phyloP scores from a whole-genome alignment of 345 rosid genomes.

The Moricandia moricandioides region DNA sequence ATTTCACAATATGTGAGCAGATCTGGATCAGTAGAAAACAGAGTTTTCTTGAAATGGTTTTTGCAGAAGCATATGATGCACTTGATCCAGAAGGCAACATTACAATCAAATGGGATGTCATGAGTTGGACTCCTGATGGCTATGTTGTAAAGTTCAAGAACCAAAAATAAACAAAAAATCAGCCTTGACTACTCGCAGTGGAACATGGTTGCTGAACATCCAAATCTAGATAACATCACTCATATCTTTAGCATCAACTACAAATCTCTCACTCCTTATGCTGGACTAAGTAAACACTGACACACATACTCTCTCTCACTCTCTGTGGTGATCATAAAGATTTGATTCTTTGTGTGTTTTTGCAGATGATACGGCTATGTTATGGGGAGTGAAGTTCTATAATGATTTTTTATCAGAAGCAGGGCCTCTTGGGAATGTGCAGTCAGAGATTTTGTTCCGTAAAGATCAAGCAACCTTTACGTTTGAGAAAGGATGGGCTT shows the following conservation, averaged over 20 bases:
- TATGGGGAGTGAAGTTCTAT: constrained; percentile 84
- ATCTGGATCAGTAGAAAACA: background rate
- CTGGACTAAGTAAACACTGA: constrained; percentile 57
- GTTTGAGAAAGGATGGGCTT: constrained; percentile 91
- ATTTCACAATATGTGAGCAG: too few relatives aligned
- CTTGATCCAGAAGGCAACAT: constrained; percentile 89
- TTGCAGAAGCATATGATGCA: constrained; percentile 81
- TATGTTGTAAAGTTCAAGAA: constrained; percentile 69
- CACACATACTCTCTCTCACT: background rate
- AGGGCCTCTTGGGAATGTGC: constrained; percentile 78
- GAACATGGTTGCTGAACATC: constrained; percentile 87
- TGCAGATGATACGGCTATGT: constrained; percentile 86
- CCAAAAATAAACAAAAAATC: background rate
- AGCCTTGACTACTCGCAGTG: constrained; percentile 45
- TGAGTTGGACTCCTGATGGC: constrained; percentile 92
- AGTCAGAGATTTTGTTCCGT: constrained; percentile 76
- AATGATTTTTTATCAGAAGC: constrained; percentile 82
- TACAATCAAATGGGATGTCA: constrained; percentile 91
- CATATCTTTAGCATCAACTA: constrained; percentile 70
- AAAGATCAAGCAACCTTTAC: constrained; percentile 74
- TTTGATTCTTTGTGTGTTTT: background rate
- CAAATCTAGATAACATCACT: constrained; percentile 75
- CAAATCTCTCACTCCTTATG: constrained; percentile 73
- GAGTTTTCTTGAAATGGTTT: background rate
- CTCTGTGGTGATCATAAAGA: constrained; percentile 2